Evolutionary conservation across 2,329 filamentous ascomycete genomes (phyloP).

Genomic region (Aureobasidium sp.): DNA sequence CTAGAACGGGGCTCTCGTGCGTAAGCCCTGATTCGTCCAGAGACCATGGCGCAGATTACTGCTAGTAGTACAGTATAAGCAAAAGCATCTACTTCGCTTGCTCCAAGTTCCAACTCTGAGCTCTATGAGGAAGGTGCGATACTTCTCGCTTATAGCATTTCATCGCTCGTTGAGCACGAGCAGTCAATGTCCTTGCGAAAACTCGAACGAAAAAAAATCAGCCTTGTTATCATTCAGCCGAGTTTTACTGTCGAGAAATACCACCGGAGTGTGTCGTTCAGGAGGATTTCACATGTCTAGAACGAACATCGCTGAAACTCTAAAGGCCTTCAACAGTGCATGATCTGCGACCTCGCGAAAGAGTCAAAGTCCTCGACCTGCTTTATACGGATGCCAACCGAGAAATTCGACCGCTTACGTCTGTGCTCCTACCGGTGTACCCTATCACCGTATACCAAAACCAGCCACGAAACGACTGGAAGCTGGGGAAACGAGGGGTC

Average conservation of each 20-base stretch:
- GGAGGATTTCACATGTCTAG: not conserved
- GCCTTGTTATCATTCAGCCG: slow-evolving; percentile 1
- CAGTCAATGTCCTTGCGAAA: not conserved
- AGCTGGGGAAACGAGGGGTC: not conserved
- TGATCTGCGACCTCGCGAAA: not conserved
- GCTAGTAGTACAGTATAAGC: not conserved
- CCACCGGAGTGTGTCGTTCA: not conserved
- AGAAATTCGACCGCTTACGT: not conserved
- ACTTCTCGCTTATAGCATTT: not conserved
- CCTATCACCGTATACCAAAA: not conserved
- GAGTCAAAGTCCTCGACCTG: not conserved
- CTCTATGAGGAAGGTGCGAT: slow-evolving; percentile 2
- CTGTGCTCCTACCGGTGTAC: not conserved
- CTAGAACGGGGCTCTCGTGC: not conserved
- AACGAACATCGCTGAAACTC: not conserved
- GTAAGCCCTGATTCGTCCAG: not conserved
- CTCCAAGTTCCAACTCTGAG: not conserved
- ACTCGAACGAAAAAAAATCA: not conserved
- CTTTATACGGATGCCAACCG: not conserved
- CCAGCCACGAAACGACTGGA: not conserved
- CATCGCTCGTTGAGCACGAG: not conserved
- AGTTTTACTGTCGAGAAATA: not conserved
- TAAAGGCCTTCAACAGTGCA: not conserved
- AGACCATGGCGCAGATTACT: not conserved
- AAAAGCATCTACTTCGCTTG: not conserved